These are phyloP conservation scores for Exobasidium rhododendri DNA, from an alignment of 1,284 basidiomycete genomes.

Conservation along the genomic window DNA sequence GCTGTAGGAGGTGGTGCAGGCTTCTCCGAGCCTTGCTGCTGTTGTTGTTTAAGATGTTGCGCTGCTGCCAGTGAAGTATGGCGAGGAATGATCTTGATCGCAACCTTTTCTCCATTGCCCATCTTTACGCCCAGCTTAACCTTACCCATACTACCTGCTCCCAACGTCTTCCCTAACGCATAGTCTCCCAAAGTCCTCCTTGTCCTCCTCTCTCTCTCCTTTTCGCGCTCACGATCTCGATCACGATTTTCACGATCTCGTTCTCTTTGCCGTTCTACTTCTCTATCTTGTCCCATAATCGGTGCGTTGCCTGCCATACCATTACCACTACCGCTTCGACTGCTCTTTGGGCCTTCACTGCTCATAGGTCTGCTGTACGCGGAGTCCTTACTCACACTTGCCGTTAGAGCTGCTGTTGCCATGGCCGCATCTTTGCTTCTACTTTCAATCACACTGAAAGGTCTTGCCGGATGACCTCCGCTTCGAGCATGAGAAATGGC, in stretches of 20 bases:
- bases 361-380: neutral
- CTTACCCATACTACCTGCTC: constrained; percentile 98
- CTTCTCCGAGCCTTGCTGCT: constrained; percentile 53
- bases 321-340: constrained; percentile 16
- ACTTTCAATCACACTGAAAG: constrained; percentile 36
- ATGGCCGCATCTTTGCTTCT: constrained; percentile 18
- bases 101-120: constrained; percentile 88
- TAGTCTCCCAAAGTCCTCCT: constrained; percentile 73
- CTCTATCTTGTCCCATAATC: constrained; percentile 12
- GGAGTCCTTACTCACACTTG: neutral
- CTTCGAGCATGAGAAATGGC: constrained; percentile 21
- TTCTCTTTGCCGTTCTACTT: constrained; percentile 10
- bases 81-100: constrained; percentile 95
- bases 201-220: constrained; percentile 33
- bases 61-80: constrained; percentile 62
- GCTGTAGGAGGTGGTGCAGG: constrained; percentile 29
- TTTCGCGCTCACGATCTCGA: constrained; percentile 27
- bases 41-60: constrained; percentile 44
- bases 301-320: neutral
- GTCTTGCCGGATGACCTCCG: constrained; percentile 2
- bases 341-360: constrained; percentile 16
- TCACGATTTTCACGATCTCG: constrained; percentile 16
- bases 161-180: constrained; percentile 91
- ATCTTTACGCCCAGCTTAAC: constrained; percentile 94
- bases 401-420: neutral